Percentiles rank a stretch among this genome's conserved stretches.
These are phyloP conservation scores for Fusarium vanettenii DNA, from an alignment of 2,329 filamentous ascomycete species.

Conservation along the genomic window DNA sequence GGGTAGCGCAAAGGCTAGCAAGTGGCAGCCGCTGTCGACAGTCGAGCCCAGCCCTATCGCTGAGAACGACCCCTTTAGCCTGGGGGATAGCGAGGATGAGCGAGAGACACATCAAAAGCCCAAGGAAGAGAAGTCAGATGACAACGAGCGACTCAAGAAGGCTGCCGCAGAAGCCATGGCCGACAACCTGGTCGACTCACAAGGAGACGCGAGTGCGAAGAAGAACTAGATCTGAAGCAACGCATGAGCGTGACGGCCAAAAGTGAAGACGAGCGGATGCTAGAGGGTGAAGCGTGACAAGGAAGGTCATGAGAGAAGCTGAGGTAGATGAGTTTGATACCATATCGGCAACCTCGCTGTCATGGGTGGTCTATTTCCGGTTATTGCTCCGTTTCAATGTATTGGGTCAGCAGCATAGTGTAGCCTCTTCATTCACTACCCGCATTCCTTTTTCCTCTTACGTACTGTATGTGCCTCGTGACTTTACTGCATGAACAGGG, in stretches of 20 bases:
- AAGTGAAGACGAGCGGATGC: neutral
- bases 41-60: conserved; percentile 84
- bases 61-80: conserved; percentile 95
- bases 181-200: conserved; percentile 61
- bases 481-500: neutral
- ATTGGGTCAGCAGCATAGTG: conserved; percentile 32
- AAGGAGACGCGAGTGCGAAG: conserved; percentile 49
- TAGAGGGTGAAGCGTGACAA: neutral
- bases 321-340: conserved; percentile 18
- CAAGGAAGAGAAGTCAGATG: conserved; percentile 65
- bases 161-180: conserved; percentile 72
- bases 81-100: conserved; percentile 96
- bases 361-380: conserved; percentile 24
- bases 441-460: conserved; percentile 2
- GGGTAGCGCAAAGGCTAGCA: conserved; percentile 78
- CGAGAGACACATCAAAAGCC: conserved; percentile 71
- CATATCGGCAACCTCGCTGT: conserved; percentile 4
- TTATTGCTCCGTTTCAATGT: conserved; percentile 17
- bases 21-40: conserved; percentile 94
- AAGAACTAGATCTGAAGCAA: conserved; percentile 44
- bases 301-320: conserved; percentile 12
- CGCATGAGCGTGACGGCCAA: neutral
- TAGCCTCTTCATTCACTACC: conserved; percentile 37
- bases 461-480: neutral
- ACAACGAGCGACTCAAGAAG: conserved; percentile 73